phyloP scores from a whole-genome alignment of 2,329 filamentous ascomycete genomes.

The Fusarium floridanum region DNA sequence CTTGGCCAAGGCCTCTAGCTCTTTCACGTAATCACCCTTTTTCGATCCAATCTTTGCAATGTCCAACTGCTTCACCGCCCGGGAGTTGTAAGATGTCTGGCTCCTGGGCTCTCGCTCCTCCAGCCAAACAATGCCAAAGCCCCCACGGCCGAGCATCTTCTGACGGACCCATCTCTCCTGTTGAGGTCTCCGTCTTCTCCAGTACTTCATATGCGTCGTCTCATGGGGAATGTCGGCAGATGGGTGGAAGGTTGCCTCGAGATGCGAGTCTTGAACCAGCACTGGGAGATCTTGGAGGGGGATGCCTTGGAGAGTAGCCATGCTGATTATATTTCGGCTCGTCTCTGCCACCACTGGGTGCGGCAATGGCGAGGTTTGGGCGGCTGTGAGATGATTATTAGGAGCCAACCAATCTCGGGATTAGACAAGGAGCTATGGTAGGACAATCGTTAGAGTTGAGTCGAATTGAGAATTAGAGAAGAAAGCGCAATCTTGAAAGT shows the following conservation, averaged over 20 bases:
- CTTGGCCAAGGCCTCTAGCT: no score
- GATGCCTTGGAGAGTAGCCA: not conserved
- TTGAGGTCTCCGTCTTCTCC: not conserved
- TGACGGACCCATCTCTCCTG: not conserved
- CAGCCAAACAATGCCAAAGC: not conserved
- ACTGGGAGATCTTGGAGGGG: not conserved
- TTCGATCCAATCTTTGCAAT: not conserved
- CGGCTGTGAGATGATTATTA: not conserved
- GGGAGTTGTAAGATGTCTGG: no score
- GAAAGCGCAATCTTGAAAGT: not conserved
- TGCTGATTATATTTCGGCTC: no score
- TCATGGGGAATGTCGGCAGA: not conserved
- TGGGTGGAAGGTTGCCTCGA: not conserved
- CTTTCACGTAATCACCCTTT: no score
- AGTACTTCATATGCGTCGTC: not conserved
- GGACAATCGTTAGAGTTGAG: fast-evolving
- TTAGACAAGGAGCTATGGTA: no score
- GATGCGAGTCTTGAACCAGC: not conserved
- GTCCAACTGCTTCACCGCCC: not conserved
- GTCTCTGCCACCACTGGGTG: no score
- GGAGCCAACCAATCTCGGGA: not conserved
- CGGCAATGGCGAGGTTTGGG: no score
- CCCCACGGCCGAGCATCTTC: not conserved
- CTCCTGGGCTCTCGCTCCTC: not conserved
- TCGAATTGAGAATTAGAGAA: not conserved